Evolutionary conservation across 495 filamentous ascomycete species (phyloP).

Genomic region (Aspergillus ostianus): DNA sequence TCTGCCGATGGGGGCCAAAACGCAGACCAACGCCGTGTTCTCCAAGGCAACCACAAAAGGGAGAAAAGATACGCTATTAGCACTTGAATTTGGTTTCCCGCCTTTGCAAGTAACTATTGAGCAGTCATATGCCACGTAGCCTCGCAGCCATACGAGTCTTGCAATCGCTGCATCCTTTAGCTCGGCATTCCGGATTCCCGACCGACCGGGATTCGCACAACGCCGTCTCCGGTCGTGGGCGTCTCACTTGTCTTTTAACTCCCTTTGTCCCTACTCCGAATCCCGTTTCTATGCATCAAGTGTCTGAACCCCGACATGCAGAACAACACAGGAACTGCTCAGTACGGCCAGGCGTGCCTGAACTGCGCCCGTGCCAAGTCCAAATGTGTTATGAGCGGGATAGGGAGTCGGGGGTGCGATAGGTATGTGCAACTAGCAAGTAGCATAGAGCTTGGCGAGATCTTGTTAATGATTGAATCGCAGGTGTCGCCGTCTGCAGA

Average conservation of each 20-base stretch:
- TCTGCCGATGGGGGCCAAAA: too few species aligned
- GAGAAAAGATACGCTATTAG: too few species aligned
- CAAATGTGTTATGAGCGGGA: background rate
- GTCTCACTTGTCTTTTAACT: background rate
- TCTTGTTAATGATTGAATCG: background rate
- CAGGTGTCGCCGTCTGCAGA: background rate
- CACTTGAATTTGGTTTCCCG: too few species aligned
- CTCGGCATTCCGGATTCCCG: background rate
- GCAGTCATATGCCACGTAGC: background rate
- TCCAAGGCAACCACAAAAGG: too few species aligned
- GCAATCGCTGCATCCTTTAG: background rate
- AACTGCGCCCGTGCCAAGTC: background rate
- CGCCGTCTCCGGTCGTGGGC: background rate
- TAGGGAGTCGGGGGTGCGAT: background rate
- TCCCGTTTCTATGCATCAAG: background rate
- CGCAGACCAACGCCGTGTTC: too few species aligned
- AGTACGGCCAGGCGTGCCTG: background rate
- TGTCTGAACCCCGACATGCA: background rate
- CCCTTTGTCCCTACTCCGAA: background rate
- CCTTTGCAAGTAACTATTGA: background rate
- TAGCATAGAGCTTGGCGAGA: background rate
- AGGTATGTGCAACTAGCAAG: background rate
- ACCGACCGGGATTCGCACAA: background rate
- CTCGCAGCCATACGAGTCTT: background rate
- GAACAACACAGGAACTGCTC: background rate